phyloP scores from a whole-genome alignment of 2,329 filamentous ascomycete species.

The Pseudonectria buxi region DNA sequence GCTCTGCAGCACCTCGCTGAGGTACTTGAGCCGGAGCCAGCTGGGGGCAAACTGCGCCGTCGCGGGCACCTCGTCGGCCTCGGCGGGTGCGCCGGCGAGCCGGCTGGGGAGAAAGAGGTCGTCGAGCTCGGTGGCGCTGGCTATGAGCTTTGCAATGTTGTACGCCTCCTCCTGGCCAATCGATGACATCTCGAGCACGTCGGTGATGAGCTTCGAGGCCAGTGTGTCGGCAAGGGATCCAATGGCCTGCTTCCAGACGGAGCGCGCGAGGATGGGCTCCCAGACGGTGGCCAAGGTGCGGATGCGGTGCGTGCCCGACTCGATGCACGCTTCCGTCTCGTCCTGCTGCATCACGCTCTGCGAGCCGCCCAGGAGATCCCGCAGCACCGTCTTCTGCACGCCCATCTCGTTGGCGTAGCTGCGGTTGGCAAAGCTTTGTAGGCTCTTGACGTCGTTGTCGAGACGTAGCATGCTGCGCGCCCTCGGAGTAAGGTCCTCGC shows the following conservation, averaged over 20 bases:
- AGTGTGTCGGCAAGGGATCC: constrained; percentile 54
- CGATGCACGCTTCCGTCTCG: constrained; percentile 45
- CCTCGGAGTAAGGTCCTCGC: constrained; percentile 43
- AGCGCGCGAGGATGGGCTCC: constrained; percentile 51
- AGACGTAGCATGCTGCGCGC: constrained; percentile 50
- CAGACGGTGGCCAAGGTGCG: constrained; percentile 48
- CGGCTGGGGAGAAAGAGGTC: constrained; percentile 50
- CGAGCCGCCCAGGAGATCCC: constrained; percentile 53
- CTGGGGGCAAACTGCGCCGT: constrained; percentile 55
- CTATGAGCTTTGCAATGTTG: constrained; percentile 52
- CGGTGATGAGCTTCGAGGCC: constrained; percentile 51
- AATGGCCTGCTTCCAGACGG: constrained; percentile 56
- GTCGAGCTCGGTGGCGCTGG: constrained; percentile 50
- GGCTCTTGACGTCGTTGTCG: constrained; percentile 52
- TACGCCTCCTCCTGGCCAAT: constrained; percentile 60
- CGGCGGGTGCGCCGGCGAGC: constrained; percentile 17
- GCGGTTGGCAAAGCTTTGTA: constrained; percentile 54
- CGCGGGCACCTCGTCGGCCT: constrained; percentile 39
- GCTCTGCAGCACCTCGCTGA: constrained; percentile 59
- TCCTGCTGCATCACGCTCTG: constrained; percentile 55
- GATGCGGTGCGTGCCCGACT: constrained; percentile 46
- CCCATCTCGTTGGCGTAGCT: constrained; percentile 56
- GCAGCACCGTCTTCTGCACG: constrained; percentile 53
- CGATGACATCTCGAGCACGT: constrained; percentile 55
- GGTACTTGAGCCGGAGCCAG: constrained; percentile 59